Conservation (phyloP, 352 stramenopile species). For the Phytophthora chlamydospora region DNA sequence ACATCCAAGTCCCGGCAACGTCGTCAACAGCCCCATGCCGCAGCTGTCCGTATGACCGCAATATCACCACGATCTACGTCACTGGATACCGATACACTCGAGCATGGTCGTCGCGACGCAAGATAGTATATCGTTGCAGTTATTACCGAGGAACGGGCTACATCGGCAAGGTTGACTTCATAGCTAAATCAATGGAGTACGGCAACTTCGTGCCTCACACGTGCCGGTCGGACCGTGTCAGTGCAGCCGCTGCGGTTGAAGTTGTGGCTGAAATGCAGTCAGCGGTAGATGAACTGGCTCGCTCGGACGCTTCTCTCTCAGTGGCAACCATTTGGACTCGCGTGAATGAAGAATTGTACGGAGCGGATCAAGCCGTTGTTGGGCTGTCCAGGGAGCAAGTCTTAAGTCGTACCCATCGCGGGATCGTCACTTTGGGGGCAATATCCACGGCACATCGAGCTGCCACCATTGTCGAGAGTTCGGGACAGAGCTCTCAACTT, state of each 20-base stretch:
- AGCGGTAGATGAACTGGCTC: not conserved
- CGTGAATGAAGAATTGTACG: not conserved
- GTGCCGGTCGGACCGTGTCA: not conserved
- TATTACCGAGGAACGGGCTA: not conserved
- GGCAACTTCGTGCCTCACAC: conserved; percentile 1
- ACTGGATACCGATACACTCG: not conserved
- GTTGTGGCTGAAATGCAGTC: not conserved
- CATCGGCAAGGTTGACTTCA: conserved; percentile 1
- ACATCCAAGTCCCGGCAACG: no score
- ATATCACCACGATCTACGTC: not conserved
- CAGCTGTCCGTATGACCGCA: conserved; percentile 6
- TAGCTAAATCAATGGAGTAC: not conserved
- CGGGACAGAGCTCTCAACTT: not conserved
- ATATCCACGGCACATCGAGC: not conserved
- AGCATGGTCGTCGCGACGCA: not conserved
- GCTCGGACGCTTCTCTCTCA: not conserved
- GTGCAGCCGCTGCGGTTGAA: not conserved
- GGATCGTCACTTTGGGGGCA: not conserved
- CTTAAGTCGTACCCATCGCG: not conserved
- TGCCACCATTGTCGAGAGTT: not conserved
- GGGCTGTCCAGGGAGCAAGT: conserved; percentile 2
- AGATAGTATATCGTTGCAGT: not conserved
- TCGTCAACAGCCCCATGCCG: not conserved
- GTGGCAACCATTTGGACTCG: not conserved
- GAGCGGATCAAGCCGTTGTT: not conserved